Evolutionary conservation across 768 basidiomycete species (phyloP).

Genomic region (Boletus rufocinnamomeus): DNA sequence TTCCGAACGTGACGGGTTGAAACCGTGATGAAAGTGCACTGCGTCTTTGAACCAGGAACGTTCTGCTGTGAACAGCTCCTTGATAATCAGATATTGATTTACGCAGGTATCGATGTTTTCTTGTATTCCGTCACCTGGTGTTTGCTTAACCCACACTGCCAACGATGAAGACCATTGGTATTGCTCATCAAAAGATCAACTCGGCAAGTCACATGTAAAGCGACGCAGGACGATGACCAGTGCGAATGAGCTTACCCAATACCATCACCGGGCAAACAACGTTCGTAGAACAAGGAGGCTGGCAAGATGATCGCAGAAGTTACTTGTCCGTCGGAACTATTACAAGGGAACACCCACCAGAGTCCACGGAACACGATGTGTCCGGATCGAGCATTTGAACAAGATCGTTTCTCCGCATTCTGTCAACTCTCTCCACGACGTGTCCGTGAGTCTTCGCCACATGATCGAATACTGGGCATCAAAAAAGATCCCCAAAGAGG

Average conservation of each 20-base stretch:
- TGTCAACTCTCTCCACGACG: not conserved
- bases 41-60: not conserved
- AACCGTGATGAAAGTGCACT: not conserved
- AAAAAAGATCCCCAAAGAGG: not conserved
- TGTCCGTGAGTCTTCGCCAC: not conserved
- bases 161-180: not conserved
- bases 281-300: conserved; percentile 6
- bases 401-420: not conserved
- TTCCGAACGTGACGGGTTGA: too few species aligned
- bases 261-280: not conserved
- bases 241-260: not conserved
- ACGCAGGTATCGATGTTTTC: not conserved
- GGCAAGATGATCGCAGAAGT: not conserved
- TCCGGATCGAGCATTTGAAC: not conserved
- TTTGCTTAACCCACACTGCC: not conserved
- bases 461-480: not conserved
- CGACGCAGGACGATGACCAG: not conserved
- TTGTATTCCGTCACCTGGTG: not conserved
- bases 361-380: not conserved
- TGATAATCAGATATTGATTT: conserved; percentile 12
- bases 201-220: not conserved
- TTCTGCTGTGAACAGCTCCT: conserved; percentile 4
- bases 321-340: not conserved
- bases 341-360: not conserved
- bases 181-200: not conserved